Conservation (phyloP, 2,329 filamentous ascomycete genomes). For the Epichloe festucae region DNA sequence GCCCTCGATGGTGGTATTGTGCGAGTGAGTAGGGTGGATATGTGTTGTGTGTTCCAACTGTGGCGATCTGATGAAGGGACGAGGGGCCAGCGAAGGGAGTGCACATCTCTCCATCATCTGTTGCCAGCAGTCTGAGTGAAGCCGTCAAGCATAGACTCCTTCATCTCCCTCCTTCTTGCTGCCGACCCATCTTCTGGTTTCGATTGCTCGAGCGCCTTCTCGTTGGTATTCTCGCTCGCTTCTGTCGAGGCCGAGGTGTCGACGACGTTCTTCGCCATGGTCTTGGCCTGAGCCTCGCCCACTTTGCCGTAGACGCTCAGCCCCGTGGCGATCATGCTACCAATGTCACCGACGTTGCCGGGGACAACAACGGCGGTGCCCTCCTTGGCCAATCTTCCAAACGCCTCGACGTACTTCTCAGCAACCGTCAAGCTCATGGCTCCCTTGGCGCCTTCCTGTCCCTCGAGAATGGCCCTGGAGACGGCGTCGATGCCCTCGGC, state of each 20-base stretch:
- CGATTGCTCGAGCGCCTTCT: constrained; percentile 9
- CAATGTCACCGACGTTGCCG: constrained; percentile 92
- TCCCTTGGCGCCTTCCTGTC: constrained; percentile 62
- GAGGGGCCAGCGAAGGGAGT: neutral
- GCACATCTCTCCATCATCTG: constrained; percentile 11
- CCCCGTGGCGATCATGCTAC: constrained; percentile 91
- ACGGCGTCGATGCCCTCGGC: constrained; percentile 82
- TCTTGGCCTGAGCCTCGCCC: constrained; percentile 61
- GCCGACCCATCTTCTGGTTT: constrained; percentile 7
- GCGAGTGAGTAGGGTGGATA: neutral
- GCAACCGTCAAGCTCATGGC: constrained; percentile 82
- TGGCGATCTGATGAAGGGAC: too few species aligned
- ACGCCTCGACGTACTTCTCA: constrained; percentile 96
- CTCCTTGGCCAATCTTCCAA: constrained; percentile 83
- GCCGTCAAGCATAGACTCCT: constrained; percentile 27
- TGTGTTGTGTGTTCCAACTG: neutral
- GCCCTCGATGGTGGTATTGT: neutral
- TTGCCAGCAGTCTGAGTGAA: constrained; percentile 24
- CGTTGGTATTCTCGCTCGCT: constrained; percentile 7
- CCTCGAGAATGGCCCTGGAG: constrained; percentile 58
- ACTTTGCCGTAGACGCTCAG: constrained; percentile 95
- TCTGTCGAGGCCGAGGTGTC: constrained; percentile 13
- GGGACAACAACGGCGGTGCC: constrained; percentile 92
- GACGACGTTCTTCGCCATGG: constrained; percentile 42
- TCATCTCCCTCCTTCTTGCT: constrained; percentile 15